phyloP scores from a whole-genome alignment of 129 eudicot species.

The Flaveria brownii region DNA sequence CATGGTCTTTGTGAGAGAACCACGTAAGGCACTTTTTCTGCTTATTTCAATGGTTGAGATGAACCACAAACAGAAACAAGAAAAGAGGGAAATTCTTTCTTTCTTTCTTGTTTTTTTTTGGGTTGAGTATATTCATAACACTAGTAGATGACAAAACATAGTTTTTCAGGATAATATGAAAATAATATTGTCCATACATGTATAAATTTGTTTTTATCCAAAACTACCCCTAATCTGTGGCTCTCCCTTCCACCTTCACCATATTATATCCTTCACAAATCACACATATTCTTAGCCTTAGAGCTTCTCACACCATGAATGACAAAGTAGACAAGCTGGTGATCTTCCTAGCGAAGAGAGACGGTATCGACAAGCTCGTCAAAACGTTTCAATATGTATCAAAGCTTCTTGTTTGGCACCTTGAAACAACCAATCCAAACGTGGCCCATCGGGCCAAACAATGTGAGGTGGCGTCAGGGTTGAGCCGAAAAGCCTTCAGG shows the following conservation, averaged over 20 bases:
- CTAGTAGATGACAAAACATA: constrained; percentile 19
- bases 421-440: constrained; percentile 53
- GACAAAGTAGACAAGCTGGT: constrained; percentile 94
- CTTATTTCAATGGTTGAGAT: constrained; percentile 10
- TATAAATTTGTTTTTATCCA: constrained; percentile 43
- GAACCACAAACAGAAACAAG: constrained; percentile 17
- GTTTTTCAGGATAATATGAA: constrained; percentile 36
- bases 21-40: constrained; percentile 5
- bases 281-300: constrained; percentile 23
- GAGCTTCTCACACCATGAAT: constrained; percentile 46
- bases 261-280: constrained; percentile 21
- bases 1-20: constrained; percentile 16
- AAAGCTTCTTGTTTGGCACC: constrained; percentile 73
- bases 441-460: constrained; percentile 65
- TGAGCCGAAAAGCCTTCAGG: constrained; percentile 96
- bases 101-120: neutral
- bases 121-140: neutral
- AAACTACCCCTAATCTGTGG: constrained; percentile 48
- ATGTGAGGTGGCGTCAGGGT: constrained; percentile 92
- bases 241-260: constrained; percentile 37
- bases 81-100: neutral
- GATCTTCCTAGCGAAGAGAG: constrained; percentile 86
- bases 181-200: constrained; percentile 53
- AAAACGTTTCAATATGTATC: constrained; percentile 96
- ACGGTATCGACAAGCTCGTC: constrained; percentile 92